These are phyloP conservation scores for Fragaria vesca DNA, from an alignment of 306 rosid species.

Conservation along the genomic window DNA sequence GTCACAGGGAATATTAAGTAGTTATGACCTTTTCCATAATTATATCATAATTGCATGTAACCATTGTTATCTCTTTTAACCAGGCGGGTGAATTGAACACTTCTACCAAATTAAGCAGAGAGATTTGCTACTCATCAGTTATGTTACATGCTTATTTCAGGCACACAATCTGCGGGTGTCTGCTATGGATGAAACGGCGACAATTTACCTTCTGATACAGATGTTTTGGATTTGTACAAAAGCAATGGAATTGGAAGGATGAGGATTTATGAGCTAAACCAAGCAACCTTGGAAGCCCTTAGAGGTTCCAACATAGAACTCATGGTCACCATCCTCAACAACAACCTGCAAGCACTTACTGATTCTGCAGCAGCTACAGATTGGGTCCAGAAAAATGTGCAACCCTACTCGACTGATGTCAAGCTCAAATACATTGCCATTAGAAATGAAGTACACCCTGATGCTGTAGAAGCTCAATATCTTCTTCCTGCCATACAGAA, in stretches of 20 bases:
- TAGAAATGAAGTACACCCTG: conserved; percentile 46
- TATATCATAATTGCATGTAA: too few relatives aligned
- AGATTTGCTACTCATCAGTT: neutral
- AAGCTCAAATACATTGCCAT: conserved; percentile 42
- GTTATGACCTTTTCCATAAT: neutral
- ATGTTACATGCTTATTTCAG: conserved; percentile 28
- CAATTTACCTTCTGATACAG: conserved; percentile 37
- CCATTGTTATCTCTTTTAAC: too few relatives aligned
- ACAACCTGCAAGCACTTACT: conserved; percentile 22
- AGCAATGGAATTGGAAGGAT: conserved; percentile 32
- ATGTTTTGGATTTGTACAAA: conserved; percentile 37
- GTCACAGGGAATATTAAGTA: too few relatives aligned
- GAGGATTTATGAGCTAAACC: conserved; percentile 40
- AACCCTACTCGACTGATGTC: conserved; percentile 33
- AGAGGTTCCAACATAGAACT: conserved; percentile 53
- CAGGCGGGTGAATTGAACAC: neutral
- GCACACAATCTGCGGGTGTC: conserved; percentile 44
- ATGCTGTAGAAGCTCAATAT: conserved; percentile 11
- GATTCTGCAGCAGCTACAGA: conserved; percentile 28
- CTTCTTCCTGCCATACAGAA: conserved; percentile 36
- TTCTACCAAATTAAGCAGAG: neutral
- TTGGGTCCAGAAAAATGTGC: conserved; percentile 39
- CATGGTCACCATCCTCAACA: conserved; percentile 31
- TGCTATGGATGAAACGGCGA: conserved; percentile 43
- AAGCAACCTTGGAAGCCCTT: conserved; percentile 40